Conservation (phyloP, 2,329 filamentous ascomycete species). For the Rhinocladiella mackenziei region DNA sequence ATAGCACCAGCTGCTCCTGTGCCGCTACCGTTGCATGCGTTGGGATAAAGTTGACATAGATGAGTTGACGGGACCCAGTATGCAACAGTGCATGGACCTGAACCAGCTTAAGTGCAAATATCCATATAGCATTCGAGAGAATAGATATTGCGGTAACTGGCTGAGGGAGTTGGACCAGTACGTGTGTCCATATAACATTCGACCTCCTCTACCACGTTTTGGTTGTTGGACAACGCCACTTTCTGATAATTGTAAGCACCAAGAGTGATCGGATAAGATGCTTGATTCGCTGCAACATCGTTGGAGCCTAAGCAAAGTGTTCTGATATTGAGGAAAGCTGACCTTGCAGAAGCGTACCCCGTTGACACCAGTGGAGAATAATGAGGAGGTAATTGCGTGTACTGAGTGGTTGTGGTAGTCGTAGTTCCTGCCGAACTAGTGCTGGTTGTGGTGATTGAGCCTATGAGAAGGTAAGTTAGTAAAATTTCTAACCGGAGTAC, state of each 20-base stretch:
- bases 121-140: slow-evolving; percentile 18
- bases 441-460: slow-evolving; percentile 16
- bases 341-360: background rate
- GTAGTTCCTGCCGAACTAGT: slow-evolving; percentile 8
- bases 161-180: background rate
- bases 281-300: slow-evolving; percentile 3
- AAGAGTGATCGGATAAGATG: slow-evolving; percentile 1
- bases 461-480: background rate
- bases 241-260: slow-evolving; percentile 22
- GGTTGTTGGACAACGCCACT: slow-evolving; percentile 11
- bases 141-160: background rate
- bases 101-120: slow-evolving; percentile 1
- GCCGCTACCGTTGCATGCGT: background rate
- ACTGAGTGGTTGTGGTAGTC: slow-evolving; percentile 1
- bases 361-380: slow-evolving; percentile 3
- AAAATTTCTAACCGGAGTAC: background rate
- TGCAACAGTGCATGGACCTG: slow-evolving; percentile 2
- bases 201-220: slow-evolving; percentile 14
- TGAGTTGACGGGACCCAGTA: slow-evolving; percentile 1
- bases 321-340: background rate
- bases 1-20: background rate
- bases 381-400: slow-evolving; percentile 5
- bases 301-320: slow-evolving; percentile 12
- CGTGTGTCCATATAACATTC: slow-evolving; percentile 13
- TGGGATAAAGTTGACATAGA: slow-evolving; percentile 3